These are phyloP conservation scores for Dictyostelium brefeldianum DNA, from an alignment of 78 protist species.

Conservation along the genomic window DNA sequence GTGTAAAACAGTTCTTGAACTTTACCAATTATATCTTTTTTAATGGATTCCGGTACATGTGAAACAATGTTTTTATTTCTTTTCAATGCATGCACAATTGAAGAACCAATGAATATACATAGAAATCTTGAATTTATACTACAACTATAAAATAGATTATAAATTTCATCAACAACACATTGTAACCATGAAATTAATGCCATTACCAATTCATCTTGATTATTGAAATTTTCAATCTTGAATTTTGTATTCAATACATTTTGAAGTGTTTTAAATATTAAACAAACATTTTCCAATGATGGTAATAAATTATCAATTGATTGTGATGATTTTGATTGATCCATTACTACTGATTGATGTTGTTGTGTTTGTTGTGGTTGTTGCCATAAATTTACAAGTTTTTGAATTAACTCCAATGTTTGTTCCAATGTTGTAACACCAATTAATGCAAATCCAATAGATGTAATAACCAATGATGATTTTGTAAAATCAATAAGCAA, in stretches of 20 bases:
- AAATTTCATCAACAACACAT: conserved; percentile 38
- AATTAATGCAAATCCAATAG: conserved; percentile 67
- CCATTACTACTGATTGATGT: not conserved
- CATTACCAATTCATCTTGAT: conserved; percentile 6
- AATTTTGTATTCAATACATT: conserved; percentile 42
- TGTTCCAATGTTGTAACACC: conserved; percentile 67
- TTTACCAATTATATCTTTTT: not conserved
- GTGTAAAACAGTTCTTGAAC: conserved; percentile 65
- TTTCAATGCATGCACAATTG: conserved; percentile 13
- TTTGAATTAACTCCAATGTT: conserved; percentile 25
- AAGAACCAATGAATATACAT: conserved; percentile 57
- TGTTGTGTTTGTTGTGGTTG: not conserved
- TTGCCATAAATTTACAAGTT: conserved; percentile 33
- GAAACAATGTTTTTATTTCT: conserved; percentile 21
- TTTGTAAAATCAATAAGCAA: conserved; percentile 22
- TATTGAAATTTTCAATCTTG: conserved; percentile 11
- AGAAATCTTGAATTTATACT: conserved; percentile 40
- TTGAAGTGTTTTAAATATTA: conserved; percentile 45
- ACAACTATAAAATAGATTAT: conserved; percentile 33
- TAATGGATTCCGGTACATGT: not conserved
- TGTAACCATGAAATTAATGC: conserved; percentile 42
- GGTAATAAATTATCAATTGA: not conserved
- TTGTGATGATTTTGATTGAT: not conserved
- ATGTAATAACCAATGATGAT: conserved; percentile 38
- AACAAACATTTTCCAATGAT: conserved; percentile 34